A percentile compares a stretch with the other conserved stretches of the same genome.
Evolutionary conservation across 768 basidiomycete genomes (phyloP).

Genomic region (Tricholoma bakamatsutake): DNA sequence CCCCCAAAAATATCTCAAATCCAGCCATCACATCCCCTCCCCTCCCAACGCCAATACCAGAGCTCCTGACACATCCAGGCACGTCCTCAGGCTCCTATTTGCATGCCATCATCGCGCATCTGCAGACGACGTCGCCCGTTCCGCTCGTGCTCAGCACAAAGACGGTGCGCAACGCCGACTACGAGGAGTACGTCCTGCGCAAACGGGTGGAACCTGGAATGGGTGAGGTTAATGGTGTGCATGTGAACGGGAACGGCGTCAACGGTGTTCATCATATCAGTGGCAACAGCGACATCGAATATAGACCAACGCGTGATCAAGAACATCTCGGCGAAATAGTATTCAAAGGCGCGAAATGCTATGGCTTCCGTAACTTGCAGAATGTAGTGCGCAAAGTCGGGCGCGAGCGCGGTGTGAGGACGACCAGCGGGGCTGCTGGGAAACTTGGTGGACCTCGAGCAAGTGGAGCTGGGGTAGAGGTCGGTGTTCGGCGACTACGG

Average conservation of each 20-base stretch:
- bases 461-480: slow-evolving; percentile 3
- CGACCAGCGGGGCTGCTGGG: slow-evolving; percentile 66
- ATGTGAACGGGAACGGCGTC: not conserved
- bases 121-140: slow-evolving; percentile 35
- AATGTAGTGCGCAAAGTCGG: slow-evolving; percentile 93
- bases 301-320: slow-evolving; percentile 21
- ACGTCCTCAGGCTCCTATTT: slow-evolving; percentile 92
- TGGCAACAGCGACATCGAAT: slow-evolving; percentile 1
- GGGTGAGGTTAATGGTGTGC: not conserved
- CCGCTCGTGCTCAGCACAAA: slow-evolving; percentile 48
- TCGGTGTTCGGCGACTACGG: slow-evolving; percentile 14
- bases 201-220: slow-evolving; percentile 1
- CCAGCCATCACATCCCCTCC: slow-evolving; percentile 5
- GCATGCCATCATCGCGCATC: slow-evolving; percentile 62
- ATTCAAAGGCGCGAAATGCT: slow-evolving; percentile 93
- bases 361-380: slow-evolving; percentile 95
- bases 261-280: not conserved
- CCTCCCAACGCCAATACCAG: slow-evolving; percentile 42
- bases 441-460: slow-evolving; percentile 23
- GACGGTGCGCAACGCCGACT: slow-evolving; percentile 66
- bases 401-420: slow-evolving; percentile 71
- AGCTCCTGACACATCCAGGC: slow-evolving; percentile 72
- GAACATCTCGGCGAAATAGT: slow-evolving; percentile 48
- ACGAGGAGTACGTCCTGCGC: slow-evolving; percentile 64
- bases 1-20: not conserved